A percentile compares a stretch with the other conserved stretches of the same genome.
These are phyloP conservation scores for Meyerozyma sp. DNA, from an alignment of 1,139 yeast genomes.

Conservation along the genomic window DNA sequence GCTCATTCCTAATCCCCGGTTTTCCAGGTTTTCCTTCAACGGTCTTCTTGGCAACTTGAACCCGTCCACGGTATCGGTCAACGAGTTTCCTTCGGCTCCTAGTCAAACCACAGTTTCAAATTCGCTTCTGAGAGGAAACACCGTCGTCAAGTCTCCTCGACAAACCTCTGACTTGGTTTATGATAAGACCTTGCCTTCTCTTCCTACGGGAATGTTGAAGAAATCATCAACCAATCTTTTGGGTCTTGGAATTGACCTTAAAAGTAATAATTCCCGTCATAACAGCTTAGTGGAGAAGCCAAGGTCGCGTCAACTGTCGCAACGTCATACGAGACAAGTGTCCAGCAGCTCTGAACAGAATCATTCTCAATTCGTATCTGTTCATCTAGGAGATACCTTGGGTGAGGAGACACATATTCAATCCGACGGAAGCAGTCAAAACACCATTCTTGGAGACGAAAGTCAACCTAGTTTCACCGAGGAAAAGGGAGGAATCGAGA, in stretches of 20 bases:
- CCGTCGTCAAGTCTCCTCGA: conserved; percentile 24
- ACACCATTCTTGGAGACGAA: conserved; percentile 12
- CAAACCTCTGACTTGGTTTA: background rate
- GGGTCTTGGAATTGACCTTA: conserved; percentile 28
- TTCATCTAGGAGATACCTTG: conserved; percentile 13
- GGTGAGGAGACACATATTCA: conserved; percentile 1
- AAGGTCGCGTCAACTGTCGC: background rate
- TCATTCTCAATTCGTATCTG: conserved; percentile 16
- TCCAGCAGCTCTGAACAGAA: background rate
- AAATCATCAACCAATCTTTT: conserved; percentile 21
- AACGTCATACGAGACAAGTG: background rate
- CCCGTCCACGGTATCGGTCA: background rate
- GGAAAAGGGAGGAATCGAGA: conserved; percentile 9
- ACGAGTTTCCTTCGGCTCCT: background rate
- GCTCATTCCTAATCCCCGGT: conserved; percentile 41
- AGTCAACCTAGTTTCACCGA: conserved; percentile 17
- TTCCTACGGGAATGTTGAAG: conserved; percentile 14
- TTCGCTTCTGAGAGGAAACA: conserved; percentile 16
- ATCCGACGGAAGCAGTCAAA: conserved; percentile 12
- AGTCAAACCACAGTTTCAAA: background rate
- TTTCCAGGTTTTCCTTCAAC: conserved; percentile 40
- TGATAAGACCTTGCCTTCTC: conserved; percentile 8
- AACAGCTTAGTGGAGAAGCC: background rate
- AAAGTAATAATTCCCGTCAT: conserved; percentile 3
- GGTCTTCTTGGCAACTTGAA: conserved; percentile 17